Base-by-base conservation (phyloP, 441 rosid genomes). In the Manihot esculenta region DNA sequence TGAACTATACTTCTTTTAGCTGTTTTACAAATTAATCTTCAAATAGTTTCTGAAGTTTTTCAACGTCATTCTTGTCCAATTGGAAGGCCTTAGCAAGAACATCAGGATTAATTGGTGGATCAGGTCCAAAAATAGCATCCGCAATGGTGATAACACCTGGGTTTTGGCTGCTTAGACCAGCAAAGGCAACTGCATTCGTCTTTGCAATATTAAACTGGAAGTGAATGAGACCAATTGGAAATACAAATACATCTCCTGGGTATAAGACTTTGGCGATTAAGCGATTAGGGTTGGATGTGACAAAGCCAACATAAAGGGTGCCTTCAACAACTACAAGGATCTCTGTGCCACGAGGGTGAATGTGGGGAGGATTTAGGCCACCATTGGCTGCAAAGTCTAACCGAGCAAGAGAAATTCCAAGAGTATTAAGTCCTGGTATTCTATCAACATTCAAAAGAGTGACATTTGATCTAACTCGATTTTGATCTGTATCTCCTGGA, bases 311-410 rank as follows among this genome's bases (percentile, higher is more conserved):
- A 4, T 66, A 14, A 8, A 30, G 35, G 35, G 35, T 30, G 35
- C 35, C 35, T 30, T 30, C 35, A 62, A 68, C 1, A 6, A 44
- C 66, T 10, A 54, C 21, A 3, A 51, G 44, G 42, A 82, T 62
- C 41, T 82, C 77, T 1, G 75, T 73, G 30, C 54, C 85, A 3
- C 75, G 74, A 3, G 79, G 79, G 65, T 82, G 85, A 18, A 35
- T 69, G 66, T 79, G 85, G 2, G 77, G 81, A 6, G 81, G 83
- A 66, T 77, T 77, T 15, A 74, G 38, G 24, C 85, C 78, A 17
- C 75, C 64, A 2, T 62, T 6, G 27, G 78, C 68, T 3, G 76
- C 83, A 10, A 0, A 75, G 66, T 79, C 85, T 0, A 75, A 18
- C 10, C 77, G 78, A 6, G 59, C 81, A 11, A 75, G 26, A 18